phyloP scores from a whole-genome alignment of 305 asterid species.

The Fraxinus nigra region DNA sequence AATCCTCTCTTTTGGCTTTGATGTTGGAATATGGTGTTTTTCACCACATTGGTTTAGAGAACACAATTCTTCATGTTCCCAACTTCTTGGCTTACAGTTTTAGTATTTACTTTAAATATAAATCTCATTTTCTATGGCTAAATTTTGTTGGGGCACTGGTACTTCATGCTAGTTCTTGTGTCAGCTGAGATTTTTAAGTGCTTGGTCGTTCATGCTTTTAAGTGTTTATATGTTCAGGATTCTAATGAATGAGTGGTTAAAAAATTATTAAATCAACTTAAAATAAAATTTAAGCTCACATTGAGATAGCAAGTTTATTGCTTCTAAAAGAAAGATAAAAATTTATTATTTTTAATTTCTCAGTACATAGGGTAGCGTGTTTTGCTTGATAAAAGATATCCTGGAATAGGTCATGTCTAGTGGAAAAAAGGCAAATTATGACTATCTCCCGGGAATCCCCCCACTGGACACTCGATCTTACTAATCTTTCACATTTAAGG shows the following conservation, averaged over 20 bases:
- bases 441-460: neutral
- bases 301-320: neutral
- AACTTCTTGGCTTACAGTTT: neutral
- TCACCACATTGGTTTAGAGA: neutral
- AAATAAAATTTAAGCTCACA: neutral
- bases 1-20: neutral
- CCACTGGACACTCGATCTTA: neutral
- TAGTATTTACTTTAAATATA: neutral
- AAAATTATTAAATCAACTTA: too few species aligned
- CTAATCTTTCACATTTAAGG: neutral
- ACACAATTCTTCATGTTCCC: neutral
- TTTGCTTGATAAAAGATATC: neutral
- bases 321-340: neutral
- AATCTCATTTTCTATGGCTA: neutral
- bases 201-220: neutral
- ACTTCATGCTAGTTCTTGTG: neutral
- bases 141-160: neutral
- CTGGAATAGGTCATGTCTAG: neutral
- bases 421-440: neutral
- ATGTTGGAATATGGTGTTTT: neutral
- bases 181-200: neutral
- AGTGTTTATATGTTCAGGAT: neutral
- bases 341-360: neutral
- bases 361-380: neutral
- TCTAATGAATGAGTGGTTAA: neutral